Percentiles rank a stretch among this genome's conserved stretches.
phyloP scores from a whole-genome alignment of 345 rosid species.

The Eucalyptus brandiana region DNA sequence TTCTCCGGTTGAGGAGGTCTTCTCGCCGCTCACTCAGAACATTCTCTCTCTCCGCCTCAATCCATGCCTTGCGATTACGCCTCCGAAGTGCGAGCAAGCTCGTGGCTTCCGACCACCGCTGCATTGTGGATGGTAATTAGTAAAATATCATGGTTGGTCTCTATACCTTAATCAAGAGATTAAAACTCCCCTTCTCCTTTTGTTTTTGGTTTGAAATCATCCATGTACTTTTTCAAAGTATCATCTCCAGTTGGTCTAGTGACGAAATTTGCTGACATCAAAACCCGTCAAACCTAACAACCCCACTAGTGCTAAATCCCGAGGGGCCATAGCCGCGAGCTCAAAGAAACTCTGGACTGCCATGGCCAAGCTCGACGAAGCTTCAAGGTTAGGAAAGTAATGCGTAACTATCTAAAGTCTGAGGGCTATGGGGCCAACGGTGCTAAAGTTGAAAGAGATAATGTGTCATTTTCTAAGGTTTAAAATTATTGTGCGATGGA shows the following conservation, averaged over 20 bases:
- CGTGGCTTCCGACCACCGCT: too few relatives aligned
- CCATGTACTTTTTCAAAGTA: neutral
- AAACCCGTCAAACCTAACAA: neutral
- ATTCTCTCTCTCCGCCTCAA: too few relatives aligned
- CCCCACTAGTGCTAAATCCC: neutral
- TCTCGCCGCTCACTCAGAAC: too few relatives aligned
- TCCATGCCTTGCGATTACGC: too few relatives aligned
- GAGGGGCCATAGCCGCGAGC: neutral
- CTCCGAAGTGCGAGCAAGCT: too few relatives aligned
- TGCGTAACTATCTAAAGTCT: neutral
- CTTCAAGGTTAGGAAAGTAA: neutral
- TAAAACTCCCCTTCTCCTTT: too few relatives aligned
- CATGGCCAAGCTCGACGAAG: neutral
- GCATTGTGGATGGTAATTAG: too few relatives aligned
- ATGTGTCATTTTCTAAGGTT: too few relatives aligned
- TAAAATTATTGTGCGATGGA: neutral
- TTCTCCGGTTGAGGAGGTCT: too few relatives aligned
- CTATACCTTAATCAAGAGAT: neutral
- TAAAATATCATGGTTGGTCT: neutral
- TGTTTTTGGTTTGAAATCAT: too few relatives aligned
- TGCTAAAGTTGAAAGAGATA: neutral
- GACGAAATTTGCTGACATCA: neutral
- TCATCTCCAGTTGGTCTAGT: neutral
- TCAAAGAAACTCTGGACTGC: neutral
- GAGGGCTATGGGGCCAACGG: neutral